Base-by-base conservation (phyloP, 1,139 yeast species). In the Kurtzmaniella natalensis region DNA sequence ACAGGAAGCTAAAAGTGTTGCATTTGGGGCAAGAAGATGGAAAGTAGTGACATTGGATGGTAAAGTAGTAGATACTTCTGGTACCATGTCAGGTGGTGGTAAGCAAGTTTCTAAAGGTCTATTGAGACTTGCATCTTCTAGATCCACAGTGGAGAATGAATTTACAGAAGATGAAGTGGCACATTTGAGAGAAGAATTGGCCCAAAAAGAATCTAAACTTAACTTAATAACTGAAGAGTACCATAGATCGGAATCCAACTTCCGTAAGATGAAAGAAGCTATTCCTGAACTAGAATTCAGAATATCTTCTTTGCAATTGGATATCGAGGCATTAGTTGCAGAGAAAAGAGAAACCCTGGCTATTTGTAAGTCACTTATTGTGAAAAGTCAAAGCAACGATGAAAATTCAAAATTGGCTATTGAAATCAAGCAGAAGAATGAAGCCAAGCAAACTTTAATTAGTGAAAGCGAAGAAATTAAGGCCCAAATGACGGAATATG, bases 61-160 rank as follows among this genome's bases (percentile, higher is more conserved):
- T 20, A 84, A 87, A 47, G 67, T 92, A 22, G 92, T 94, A 37
- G 97, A 89, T 51, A 78, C 83, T n/a, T 84, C 95, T 2, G 99
- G 99, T 58, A 85, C 97, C 2, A 82, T 94, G 83, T 80, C 94
- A 33, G 99, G 99, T 49, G 99, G 99, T 59, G 97, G 97, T 35
- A 76, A 72, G 31, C 65, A 72, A 30, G 77, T 75, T 11, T 70
- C 76, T 11, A 66, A 66, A 34, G 94, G 94, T 6, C 78, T 76
- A 1, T 81, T 83, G 92, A 68, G 68, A 37, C 58, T 75, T 21
- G 49, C 56, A 5, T 61, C 69, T 3, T 50, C 64, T 3, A 45
- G 48, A 13, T 47, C 59, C 1, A 47, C 47, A 11, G 41, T 37
- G 13, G 26, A 16, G 7, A 40, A 37, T 16, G 51, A 48, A 26